phyloP scores from a whole-genome alignment of 108 stramenopile species.

The Bacterosira constricta region DNA sequence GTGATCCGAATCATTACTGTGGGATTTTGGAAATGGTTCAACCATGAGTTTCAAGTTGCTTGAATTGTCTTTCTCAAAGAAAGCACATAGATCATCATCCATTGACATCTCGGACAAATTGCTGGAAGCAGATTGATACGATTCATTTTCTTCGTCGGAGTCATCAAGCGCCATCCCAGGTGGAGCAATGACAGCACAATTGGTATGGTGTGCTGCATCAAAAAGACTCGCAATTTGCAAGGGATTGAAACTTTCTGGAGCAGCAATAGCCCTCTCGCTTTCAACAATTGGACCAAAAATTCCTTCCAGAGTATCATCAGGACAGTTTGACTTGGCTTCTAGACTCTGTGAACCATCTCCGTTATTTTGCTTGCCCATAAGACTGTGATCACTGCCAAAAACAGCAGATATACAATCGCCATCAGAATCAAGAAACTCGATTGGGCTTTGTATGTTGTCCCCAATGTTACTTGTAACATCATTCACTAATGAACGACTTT shows the following conservation, averaged over 20 bases:
- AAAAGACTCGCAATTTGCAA: conserved; percentile 19
- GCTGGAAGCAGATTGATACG: not conserved
- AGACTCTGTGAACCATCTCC: not conserved
- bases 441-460: not conserved
- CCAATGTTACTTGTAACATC: not conserved
- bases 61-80: conserved; percentile 20
- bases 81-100: conserved; percentile 32
- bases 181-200: conserved; percentile 16
- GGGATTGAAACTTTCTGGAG: not conserved
- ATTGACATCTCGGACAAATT: conserved; percentile 28
- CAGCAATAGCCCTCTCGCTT: too few relatives aligned
- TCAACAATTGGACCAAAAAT: conserved; percentile 14
- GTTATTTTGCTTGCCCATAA: not conserved
- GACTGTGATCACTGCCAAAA: not conserved
- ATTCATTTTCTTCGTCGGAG: conserved; percentile 13
- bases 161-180: conserved; percentile 7
- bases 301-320: not conserved
- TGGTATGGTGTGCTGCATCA: conserved; percentile 10
- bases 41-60: not conserved
- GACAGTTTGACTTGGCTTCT: not conserved
- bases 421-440: conserved; percentile 4
- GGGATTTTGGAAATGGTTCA: not conserved
- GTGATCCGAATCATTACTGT: not conserved
- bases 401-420: conserved; percentile 4
- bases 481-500: not conserved